Base-by-base conservation (phyloP, 306 rosid species). In the Lagenaria siceraria region DNA sequence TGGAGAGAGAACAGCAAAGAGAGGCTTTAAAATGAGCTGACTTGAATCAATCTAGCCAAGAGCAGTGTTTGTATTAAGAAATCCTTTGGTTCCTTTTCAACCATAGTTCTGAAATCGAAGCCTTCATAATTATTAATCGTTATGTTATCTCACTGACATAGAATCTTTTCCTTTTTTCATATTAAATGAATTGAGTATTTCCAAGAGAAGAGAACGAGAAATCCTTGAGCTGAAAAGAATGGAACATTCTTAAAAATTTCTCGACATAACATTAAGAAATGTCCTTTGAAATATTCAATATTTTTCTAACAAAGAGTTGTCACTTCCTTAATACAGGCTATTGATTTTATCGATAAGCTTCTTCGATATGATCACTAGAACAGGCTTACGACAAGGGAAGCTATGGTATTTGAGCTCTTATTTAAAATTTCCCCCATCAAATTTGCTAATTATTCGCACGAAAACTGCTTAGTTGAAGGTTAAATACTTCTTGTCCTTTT, bases 261-360 rank as follows among this genome's bases (percentile, higher is more conserved):
- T 29, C 24, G 18, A 18, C 43, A 31, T n/a, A 62, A 62, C 22
- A 2, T 9, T 31, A 8, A 62, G 70, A 62, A 62, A 64, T 9
- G 15, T 36, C 10, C 31, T n/a, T 66, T 11, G 29, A 33, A 22
- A 74, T 58, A 3, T 29, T 8, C 49, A 17, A 5, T 49, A 25
- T 75, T 75, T 35, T 55, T 55, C 43, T 75, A 29, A 10, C 42
- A 7, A 65, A 53, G n/a, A n/a, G 15, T 31, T 29, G 11, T 38
- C 80, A 14, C 60, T 7, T 55, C 60, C 82, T 87, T 29, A 43
- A 69, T 69, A 35, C 64, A 95, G 99, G 97, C 99, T 64, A 88
- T 95, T 68, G 99, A 95, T 90, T 95, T 90, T 89, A 93, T 95
- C 69, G 99, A 95, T 85, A 95, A 92, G 83, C 98, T 95, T 72